A percentile compares a stretch with the other conserved stretches of the same genome.
These are phyloP conservation scores for Penicillium pancosmium DNA, from an alignment of 495 filamentous ascomycete species.

Conservation along the genomic window DNA sequence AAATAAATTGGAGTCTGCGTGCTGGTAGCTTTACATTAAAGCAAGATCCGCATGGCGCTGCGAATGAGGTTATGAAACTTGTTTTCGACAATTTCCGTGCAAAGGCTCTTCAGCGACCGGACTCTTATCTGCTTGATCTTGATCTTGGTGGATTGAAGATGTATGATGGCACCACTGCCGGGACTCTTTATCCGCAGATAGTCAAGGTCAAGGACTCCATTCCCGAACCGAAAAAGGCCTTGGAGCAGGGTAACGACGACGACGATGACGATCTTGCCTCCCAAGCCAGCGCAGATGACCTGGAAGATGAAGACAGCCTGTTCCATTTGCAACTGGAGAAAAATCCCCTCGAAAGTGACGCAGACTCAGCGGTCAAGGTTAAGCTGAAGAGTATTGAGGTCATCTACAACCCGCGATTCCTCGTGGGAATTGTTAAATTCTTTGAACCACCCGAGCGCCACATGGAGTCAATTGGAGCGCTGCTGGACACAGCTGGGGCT, in stretches of 20 bases:
- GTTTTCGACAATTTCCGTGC: conserved; percentile 94
- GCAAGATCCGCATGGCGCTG: conserved; percentile 78
- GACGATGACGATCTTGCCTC: conserved; percentile 70
- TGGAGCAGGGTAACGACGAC: conserved; percentile 48
- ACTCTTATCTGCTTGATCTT: conserved; percentile 84
- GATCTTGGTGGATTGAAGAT: conserved; percentile 91
- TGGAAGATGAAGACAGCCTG: conserved; percentile 71
- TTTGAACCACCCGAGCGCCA: conserved; percentile 95
- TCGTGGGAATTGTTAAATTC: conserved; percentile 87
- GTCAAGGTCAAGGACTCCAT: conserved; percentile 89
- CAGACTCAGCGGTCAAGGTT: conserved; percentile 84
- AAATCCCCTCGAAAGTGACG: conserved; percentile 88
- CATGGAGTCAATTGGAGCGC: conserved; percentile 95
- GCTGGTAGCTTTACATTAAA: conserved; percentile 94
- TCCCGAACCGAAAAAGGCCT: conserved; percentile 46
- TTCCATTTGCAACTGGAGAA: conserved; percentile 92
- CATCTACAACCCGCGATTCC: conserved; percentile 91
- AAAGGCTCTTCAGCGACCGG: conserved; percentile 81
- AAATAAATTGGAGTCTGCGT: conserved; percentile 84
- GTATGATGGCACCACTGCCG: conserved; percentile 92
- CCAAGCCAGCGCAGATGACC: conserved; percentile 52
- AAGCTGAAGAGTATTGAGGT: conserved; percentile 96
- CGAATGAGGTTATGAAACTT: conserved; percentile 79
- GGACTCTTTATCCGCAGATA: conserved; percentile 89
- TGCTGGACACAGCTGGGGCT: conserved; percentile 92